Evolutionary conservation across 164 flowering plant species (phyloP).

Genomic region (Kalanchoe fedtschenkoi): DNA sequence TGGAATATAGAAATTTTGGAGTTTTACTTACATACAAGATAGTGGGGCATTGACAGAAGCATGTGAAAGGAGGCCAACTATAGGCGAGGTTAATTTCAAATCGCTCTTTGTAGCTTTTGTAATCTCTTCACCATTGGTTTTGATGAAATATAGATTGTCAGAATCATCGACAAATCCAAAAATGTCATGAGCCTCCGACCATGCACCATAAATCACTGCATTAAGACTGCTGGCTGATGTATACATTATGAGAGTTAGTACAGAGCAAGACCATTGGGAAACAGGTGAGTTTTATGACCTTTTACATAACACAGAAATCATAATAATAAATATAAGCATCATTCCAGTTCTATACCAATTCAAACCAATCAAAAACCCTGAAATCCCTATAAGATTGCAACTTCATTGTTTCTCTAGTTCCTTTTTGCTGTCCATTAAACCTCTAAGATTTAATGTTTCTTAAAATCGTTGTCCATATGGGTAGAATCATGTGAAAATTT

Average conservation of each 20-base stretch:
- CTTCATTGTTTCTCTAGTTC: too few species aligned
- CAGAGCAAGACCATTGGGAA: not conserved
- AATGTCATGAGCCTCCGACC: constrained; percentile 74
- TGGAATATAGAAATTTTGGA: not conserved
- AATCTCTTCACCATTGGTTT: constrained; percentile 71
- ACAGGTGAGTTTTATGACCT: not conserved
- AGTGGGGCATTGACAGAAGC: constrained; percentile 26
- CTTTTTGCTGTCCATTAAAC: too few species aligned
- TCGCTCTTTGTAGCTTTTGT: constrained; percentile 38
- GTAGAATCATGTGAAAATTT: not conserved
- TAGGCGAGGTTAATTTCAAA: constrained; percentile 39
- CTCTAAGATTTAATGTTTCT: too few species aligned
- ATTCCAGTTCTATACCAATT: not conserved
- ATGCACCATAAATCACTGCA: constrained; percentile 52
- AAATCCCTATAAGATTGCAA: too few species aligned
- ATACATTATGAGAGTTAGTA: constrained; percentile 4
- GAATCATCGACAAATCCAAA: constrained; percentile 66
- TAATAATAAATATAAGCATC: not conserved
- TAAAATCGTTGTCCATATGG: too few species aligned
- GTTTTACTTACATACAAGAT: constrained; percentile 62
- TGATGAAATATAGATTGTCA: constrained; percentile 54
- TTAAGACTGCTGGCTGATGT: constrained; percentile 34
- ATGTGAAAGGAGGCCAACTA: constrained; percentile 45
- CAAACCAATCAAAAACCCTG: not conserved
- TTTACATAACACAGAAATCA: not conserved